phyloP scores from a whole-genome alignment of 306 rosid genomes.

The Crotalaria pallida region DNA sequence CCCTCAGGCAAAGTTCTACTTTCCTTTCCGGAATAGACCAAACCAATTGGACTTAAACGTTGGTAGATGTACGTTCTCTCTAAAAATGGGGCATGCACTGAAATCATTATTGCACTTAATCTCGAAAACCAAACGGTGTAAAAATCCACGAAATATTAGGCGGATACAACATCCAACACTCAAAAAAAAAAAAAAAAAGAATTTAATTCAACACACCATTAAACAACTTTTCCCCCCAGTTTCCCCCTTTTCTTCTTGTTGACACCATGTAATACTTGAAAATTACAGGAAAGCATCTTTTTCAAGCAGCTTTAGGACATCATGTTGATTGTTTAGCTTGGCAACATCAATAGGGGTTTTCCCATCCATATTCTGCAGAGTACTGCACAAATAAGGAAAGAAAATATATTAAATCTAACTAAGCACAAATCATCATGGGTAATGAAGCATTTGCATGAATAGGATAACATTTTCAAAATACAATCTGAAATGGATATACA shows the following conservation, averaged over 20 bases:
- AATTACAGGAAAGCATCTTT: conserved; percentile 72
- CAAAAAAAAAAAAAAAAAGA: neutral
- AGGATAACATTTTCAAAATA: neutral
- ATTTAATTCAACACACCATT: neutral
- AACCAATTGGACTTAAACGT: neutral
- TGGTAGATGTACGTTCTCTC: neutral
- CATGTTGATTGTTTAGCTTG: conserved; percentile 72
- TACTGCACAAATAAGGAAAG: conserved; percentile 37
- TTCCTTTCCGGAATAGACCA: neutral
- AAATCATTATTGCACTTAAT: neutral
- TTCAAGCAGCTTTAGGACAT: conserved; percentile 73
- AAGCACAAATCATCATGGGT: neutral
- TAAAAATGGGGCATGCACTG: neutral
- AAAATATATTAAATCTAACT: neutral
- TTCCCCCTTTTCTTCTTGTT: neutral
- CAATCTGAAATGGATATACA: conserved; percentile 14
- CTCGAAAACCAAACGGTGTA: neutral
- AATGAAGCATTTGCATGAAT: neutral
- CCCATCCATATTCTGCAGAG: conserved; percentile 77
- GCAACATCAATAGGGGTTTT: conserved; percentile 86
- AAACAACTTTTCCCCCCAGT: neutral
- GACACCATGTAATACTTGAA: neutral
- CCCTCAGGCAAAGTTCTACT: neutral
- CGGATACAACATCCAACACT: neutral
- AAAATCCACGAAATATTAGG: neutral